Evolutionary conservation across 441 rosid species (phyloP), one percentile per base, ranked within the genome.

Genomic region (Pelargonium australe): DNA sequence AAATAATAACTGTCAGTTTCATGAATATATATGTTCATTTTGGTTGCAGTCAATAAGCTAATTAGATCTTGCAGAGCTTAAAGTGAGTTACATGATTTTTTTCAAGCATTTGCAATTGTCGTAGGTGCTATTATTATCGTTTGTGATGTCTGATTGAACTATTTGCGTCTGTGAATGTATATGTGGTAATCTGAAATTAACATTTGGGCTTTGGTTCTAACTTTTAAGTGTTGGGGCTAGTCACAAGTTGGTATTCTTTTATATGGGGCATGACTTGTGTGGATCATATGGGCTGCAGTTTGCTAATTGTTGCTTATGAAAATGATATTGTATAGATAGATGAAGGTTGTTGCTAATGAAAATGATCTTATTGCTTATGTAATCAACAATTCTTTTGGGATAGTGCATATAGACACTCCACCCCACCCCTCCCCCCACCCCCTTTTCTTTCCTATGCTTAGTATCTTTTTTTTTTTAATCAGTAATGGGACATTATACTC

Each of bases 21-120:
- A 60, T 60, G 28, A 9, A 23, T 61, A 61, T n/a, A 19, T 60
- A 61, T n/a, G 40, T 28, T 2, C 41, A 11, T 25, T 28, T 25
- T 25, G 64, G 41, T 61, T 61, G 41, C 40, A 61, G 64, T 61
- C 16, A 25, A n/a, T 61, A 61, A 23, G 28, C 64, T 61, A 10
- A 25, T 11, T 11, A 61, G 16, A 61, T 61, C 41, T 13, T 28
- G 16, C n/a, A 25, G 7, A 61, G 40, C 64, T 60, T 1, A 43
- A 9, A 55, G 31, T 31, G 8, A 57, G 40, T 64, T 55, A 58
- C 20, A 3, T 16, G 45, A 73, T 49, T 25, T 19, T 16, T 60
- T 57, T 17, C 4, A 44, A 40, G 60, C 2, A 63, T 47, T 11
- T n/a, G 23, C 63, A 37, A n/a, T 12, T 41, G 41, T 41, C 14